Percentiles rank a stretch among this genome's conserved stretches.
Conservation (phyloP, 768 basidiomycete genomes). For the Rubroboletus pulcherrimus region DNA sequence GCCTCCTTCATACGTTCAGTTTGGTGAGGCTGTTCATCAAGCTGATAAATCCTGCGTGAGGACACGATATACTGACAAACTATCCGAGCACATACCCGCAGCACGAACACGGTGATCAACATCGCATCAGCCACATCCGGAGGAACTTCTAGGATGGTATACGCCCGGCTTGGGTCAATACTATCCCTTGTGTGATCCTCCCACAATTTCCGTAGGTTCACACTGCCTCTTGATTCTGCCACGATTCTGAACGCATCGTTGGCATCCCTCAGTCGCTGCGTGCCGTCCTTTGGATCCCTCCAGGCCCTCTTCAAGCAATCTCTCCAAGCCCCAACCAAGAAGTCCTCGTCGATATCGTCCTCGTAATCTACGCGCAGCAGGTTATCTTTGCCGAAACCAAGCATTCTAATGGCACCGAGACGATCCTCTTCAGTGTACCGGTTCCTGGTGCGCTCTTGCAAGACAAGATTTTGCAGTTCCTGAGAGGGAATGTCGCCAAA, state of each 20-base stretch:
- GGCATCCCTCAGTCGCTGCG: slow-evolving; percentile 47
- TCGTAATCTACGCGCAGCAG: slow-evolving; percentile 66
- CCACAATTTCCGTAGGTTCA: slow-evolving; percentile 46
- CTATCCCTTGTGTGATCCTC: slow-evolving; percentile 48
- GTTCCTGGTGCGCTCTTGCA: slow-evolving; percentile 58
- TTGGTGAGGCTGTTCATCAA: slow-evolving; percentile 68
- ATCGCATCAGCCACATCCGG: slow-evolving; percentile 73
- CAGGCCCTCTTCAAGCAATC: slow-evolving; percentile 54
- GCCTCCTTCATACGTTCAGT: slow-evolving; percentile 71
- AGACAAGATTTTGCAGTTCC: slow-evolving; percentile 54
- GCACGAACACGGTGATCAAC: slow-evolving; percentile 64
- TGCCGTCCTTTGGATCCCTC: slow-evolving; percentile 42
- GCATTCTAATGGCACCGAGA: slow-evolving; percentile 39
- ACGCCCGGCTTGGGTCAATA: slow-evolving; percentile 72
- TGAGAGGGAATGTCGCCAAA: slow-evolving; percentile 44
- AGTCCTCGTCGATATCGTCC: slow-evolving; percentile 62
- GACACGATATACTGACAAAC: not conserved
- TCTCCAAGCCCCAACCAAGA: slow-evolving; percentile 69
- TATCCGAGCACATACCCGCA: slow-evolving; percentile 51
- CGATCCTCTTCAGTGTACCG: slow-evolving; percentile 62
- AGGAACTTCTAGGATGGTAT: slow-evolving; percentile 65
- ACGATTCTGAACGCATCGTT: slow-evolving; percentile 69
- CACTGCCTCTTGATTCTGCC: slow-evolving; percentile 59
- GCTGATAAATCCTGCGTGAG: slow-evolving; percentile 36
- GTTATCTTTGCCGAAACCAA: slow-evolving; percentile 67